Evolutionary conservation across 305 asterid genomes (phyloP), one percentile per base, ranked within the genome.

Genomic region (Ajuga reptans): DNA sequence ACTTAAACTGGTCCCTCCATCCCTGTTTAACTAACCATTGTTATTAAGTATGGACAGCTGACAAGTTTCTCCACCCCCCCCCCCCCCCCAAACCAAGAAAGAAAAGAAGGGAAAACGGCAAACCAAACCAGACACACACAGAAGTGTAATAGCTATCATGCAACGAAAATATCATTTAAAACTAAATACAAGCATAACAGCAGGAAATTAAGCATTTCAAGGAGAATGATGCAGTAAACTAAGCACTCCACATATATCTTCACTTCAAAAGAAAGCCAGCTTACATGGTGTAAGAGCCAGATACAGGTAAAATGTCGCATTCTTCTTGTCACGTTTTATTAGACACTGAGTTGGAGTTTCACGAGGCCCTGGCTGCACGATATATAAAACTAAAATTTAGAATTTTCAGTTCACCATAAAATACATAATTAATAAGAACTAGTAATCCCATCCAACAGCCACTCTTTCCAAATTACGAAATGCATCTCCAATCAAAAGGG

Each of bases 241-340:
- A 45, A 75, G 58, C 52, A 36, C 18, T 45, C 34, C n/a, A 15
- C 50, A 47, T 1, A 55, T 29, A 68, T 63, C 76, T 60, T 52
- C 9, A 55, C 54, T 4, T 71, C 41, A 53, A 41, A 53, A 55
- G 58, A 39, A 71, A 24, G 68, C 59, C 33, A n/a, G 76, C 98
- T 81, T 79, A 90, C 98, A 84, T 51, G 92, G 84, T 70, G 98
- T 54, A 77, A 88, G 92, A 61, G 94, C 95, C 51, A 92, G 88
- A 73, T 90, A 88, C 42, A 90, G 97, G 79, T 81, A 79, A 83
- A 92, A 92, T 39, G 84, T 77, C 0, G 86, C 83, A 4, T 72
- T 92, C 88, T 86, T 92, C 89, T 92, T 90, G 92, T 92, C 95
- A 14, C 98, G 98, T 69, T 84, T 88, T 72, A 92, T 90, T 41